phyloP scores from a whole-genome alignment of 139 green algal species.

The Chlamydomonas sp. region DNA sequence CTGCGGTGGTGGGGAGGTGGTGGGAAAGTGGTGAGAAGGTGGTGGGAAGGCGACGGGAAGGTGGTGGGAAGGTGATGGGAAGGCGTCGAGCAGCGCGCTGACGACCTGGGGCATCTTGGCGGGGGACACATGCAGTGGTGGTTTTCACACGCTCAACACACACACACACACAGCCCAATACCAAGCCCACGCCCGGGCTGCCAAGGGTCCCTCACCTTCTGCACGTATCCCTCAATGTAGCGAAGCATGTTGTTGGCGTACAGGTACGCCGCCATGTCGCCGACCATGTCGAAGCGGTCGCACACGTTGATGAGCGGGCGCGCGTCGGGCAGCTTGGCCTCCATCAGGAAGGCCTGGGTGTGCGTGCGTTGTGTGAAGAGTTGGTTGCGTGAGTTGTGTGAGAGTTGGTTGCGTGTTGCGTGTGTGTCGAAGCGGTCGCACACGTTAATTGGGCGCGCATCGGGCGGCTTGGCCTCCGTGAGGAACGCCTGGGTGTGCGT shows the following conservation, averaged over 20 bases:
- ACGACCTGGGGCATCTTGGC: constrained; percentile 74
- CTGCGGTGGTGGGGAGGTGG: too few relatives aligned
- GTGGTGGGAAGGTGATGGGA: too few relatives aligned
- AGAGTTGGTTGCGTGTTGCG: too few relatives aligned
- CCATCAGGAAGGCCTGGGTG: constrained; percentile 98
- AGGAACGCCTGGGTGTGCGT: constrained; percentile 93
- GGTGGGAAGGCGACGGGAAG: too few relatives aligned
- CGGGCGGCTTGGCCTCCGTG: constrained; percentile 96
- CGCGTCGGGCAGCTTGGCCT: constrained; percentile 94
- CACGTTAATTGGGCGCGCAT: constrained; percentile 96
- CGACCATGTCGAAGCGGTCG: constrained; percentile 82
- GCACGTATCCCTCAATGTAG: constrained; percentile 99
- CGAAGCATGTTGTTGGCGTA: constrained; percentile 67
- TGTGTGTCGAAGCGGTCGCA: constrained; percentile 90
- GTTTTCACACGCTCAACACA: too few relatives aligned
- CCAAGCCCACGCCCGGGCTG: too few relatives aligned
- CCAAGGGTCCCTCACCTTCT: constrained; percentile 98
- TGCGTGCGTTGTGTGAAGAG: too few relatives aligned
- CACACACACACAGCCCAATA: too few relatives aligned
- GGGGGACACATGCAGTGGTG: too few relatives aligned
- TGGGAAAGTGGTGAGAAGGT: too few relatives aligned
- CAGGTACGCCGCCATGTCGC: constrained; percentile 91
- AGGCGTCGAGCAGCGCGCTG: constrained; percentile 89
- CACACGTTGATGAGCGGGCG: constrained; percentile 71
- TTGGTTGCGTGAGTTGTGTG: too few relatives aligned